Evolutionary conservation across 176 grass and related monocot species (phyloP).

Genomic region (Cocos nucifera): DNA sequence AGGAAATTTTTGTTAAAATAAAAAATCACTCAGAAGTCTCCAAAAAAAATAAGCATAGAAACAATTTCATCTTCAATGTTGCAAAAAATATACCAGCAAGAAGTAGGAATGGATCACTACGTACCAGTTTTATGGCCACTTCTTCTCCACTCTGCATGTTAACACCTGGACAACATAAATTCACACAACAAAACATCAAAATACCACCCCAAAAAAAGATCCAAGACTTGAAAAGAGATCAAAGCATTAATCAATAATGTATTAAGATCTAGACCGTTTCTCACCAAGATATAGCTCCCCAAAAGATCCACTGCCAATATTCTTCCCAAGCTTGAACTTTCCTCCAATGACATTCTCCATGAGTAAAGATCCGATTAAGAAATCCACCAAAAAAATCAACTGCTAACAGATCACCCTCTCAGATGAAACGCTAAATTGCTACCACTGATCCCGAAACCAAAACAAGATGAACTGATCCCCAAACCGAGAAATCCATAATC

Average conservation of each 20-base stretch:
- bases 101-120: neutral
- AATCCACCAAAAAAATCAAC: no score
- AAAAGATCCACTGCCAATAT: slow-evolving; percentile 71
- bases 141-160: slow-evolving; percentile 74
- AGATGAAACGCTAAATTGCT: no score
- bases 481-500: no score
- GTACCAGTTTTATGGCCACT: slow-evolving; percentile 67
- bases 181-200: neutral
- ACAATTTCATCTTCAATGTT: no score
- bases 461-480: no score
- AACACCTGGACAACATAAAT: slow-evolving; percentile 30
- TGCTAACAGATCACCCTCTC: no score
- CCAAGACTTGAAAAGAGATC: neutral
- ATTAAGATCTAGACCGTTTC: neutral
- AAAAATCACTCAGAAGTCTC: no score
- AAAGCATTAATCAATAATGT: neutral
- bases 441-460: no score
- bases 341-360: slow-evolving; percentile 66
- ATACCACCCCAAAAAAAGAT: neutral
- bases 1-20: no score
- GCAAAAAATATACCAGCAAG: neutral
- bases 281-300: slow-evolving; percentile 63
- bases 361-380: neutral
- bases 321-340: slow-evolving; percentile 77
- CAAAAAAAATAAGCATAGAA: no score